A percentile compares a stretch with the other conserved stretches of the same genome.
Evolutionary conservation across 208 protist species (phyloP).

Genomic region (Leishmania braziliensis): DNA sequence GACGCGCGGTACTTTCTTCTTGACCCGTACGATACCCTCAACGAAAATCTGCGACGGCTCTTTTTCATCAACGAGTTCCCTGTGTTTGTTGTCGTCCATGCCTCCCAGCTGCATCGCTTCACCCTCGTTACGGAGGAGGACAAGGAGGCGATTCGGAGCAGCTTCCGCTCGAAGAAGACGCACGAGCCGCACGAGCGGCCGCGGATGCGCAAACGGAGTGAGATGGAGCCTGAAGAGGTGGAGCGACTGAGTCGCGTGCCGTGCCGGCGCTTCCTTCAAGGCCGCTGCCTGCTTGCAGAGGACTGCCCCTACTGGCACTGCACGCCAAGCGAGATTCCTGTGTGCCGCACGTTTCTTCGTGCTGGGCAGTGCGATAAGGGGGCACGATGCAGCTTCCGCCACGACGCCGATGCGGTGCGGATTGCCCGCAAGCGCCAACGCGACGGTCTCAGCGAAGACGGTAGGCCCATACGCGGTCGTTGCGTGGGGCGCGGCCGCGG

Average conservation of each 20-base stretch:
- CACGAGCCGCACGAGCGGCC: slow-evolving; percentile 31
- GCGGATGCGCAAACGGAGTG: slow-evolving; percentile 40
- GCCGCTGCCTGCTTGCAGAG: slow-evolving; percentile 48
- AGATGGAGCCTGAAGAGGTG: slow-evolving; percentile 51
- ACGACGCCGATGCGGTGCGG: slow-evolving; percentile 55
- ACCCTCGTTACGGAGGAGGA: slow-evolving; percentile 76
- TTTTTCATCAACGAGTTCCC: slow-evolving; percentile 92
- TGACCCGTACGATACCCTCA: slow-evolving; percentile 54
- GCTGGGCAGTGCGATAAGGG: slow-evolving; percentile 63
- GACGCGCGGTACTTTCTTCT: slow-evolving; percentile 70
- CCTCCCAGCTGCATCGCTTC: slow-evolving; percentile 35
- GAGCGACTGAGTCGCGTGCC: slow-evolving; percentile 51
- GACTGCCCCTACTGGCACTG: slow-evolving; percentile 86
- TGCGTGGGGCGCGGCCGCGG: slow-evolving; percentile 18
- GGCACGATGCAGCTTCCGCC: slow-evolving; percentile 70
- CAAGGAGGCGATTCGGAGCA: slow-evolving; percentile 67
- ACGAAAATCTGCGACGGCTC: slow-evolving; percentile 72
- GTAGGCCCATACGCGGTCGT: not conserved
- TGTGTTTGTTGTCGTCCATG: slow-evolving; percentile 72
- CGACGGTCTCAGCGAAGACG: slow-evolving; percentile 9
- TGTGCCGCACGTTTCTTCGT: slow-evolving; percentile 64
- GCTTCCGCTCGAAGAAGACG: slow-evolving; percentile 45
- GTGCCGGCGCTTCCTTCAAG: slow-evolving; percentile 67
- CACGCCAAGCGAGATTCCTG: slow-evolving; percentile 56
- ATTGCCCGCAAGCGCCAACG: slow-evolving; percentile 39